Base-by-base conservation (phyloP, 441 rosid genomes). In the Monsonia emarginata region DNA sequence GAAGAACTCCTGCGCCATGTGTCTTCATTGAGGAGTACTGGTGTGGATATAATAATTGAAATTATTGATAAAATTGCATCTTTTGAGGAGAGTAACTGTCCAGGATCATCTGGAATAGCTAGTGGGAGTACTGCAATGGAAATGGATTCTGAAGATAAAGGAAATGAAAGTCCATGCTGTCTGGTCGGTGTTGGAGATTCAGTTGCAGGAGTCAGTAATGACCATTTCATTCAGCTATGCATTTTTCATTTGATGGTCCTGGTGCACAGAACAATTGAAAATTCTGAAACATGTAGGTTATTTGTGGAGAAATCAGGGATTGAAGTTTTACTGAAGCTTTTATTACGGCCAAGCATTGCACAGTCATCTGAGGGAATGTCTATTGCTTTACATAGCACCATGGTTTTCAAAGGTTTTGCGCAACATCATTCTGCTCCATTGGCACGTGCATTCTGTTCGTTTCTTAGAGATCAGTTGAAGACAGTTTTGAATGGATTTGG, bases 1-100 rank as follows among this genome's bases (percentile, higher is more conserved):
- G 97, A 95, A 76, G 99, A 95, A 82, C 99, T 95, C 78, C 73
- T 89, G 78, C 96, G 99, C 27, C 99, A 95, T 79, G 97, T 88
- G 7, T 75, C 96, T 69, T 88, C 96, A 34, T 67, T 95, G 74
- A 95, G 99, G 79, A 79, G 85, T 75, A 77, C 69, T 28, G 97
- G 99, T 72, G 96, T 89, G 76, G 99, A 95, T 79, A 86, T 91
- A 76, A 88, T 95, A 19, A 83, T 91, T 69, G 97, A 95, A 79
- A 87, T 95, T 79, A 80, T 91, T 70, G 85, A 87, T 67, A 95
- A 78, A 77, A 85, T 95, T 74, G 82, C 93, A 54, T 75, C 85
- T 64, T 71, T 88, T 70, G 90, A 81, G 64, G 95, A 86, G 59
- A 73, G 61, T 69, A 68, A 66, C 62, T 69, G 74, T 61, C 71